These are phyloP conservation scores for Pigoraptor vietnamica DNA, from an alignment of 78 protist genomes.

Conservation along the genomic window DNA sequence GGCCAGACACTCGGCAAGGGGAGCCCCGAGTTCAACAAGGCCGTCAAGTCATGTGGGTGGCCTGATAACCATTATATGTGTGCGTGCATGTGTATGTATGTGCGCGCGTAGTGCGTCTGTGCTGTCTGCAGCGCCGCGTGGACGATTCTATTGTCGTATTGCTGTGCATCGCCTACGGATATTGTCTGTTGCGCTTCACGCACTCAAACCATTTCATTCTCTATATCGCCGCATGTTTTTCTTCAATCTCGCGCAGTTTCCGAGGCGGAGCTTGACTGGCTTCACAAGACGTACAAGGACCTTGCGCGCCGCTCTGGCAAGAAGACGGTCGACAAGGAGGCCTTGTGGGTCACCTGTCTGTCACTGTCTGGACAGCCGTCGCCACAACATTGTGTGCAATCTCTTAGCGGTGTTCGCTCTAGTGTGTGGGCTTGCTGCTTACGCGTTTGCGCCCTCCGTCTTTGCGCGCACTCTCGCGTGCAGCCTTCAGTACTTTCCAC, in stretches of 20 bases:
- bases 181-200: not conserved
- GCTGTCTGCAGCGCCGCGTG: not conserved
- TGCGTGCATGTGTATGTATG: not conserved
- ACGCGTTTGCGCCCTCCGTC: not conserved
- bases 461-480: not conserved
- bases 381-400: too few relatives aligned
- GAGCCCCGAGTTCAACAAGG: not conserved
- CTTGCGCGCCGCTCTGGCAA: conserved; percentile 25
- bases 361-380: too few relatives aligned
- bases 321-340: conserved; percentile 36
- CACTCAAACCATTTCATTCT: not conserved
- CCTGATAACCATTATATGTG: not conserved
- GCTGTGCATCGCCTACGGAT: not conserved
- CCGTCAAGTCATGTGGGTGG: not conserved
- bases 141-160: not conserved
- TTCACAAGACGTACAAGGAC: conserved; percentile 21
- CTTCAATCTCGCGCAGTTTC: not conserved
- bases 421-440: too few relatives aligned
- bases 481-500: conserved; percentile 36
- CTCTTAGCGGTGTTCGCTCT: too few relatives aligned
- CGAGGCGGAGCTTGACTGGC: conserved; percentile 7
- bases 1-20: not conserved
- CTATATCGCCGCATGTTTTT: not conserved
- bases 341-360: conserved; percentile 21
- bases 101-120: not conserved